These are phyloP conservation scores for Yarrowia bubula DNA, from an alignment of 805 yeast genomes.

Conservation along the genomic window DNA sequence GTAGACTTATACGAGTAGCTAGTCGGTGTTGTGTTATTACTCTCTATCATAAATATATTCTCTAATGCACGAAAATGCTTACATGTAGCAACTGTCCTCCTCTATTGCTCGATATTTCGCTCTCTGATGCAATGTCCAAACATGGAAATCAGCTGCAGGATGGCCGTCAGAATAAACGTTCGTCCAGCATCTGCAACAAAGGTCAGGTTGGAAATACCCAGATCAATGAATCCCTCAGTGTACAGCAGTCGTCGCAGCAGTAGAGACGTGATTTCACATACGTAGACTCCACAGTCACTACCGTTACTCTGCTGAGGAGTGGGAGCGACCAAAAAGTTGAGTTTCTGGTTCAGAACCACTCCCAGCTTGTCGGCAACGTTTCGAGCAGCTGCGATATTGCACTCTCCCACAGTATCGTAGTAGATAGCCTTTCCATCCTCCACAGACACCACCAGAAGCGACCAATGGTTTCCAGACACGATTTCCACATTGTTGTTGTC, in stretches of 20 bases:
- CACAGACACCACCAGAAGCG: conserved; percentile 53
- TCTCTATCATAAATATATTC: conserved; percentile 5
- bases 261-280: conserved; percentile 38
- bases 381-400: conserved; percentile 44
- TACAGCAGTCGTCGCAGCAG: conserved; percentile 33
- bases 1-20: too few relatives aligned
- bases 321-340: conserved; percentile 37
- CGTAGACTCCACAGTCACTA: conserved; percentile 51
- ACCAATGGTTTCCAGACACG: conserved; percentile 79
- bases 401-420: conserved; percentile 58
- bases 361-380: conserved; percentile 40
- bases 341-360: conserved; percentile 33
- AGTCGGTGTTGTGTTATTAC: too few relatives aligned
- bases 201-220: conserved; percentile 41
- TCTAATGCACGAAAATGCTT: neutral
- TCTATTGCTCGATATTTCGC: neutral
- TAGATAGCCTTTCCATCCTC: conserved; percentile 50
- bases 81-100: too few relatives aligned
- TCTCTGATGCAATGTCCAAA: conserved; percentile 5
- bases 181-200: conserved; percentile 44
- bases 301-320: conserved; percentile 51
- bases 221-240: conserved; percentile 31
- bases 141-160: conserved; percentile 27
- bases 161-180: conserved; percentile 33
- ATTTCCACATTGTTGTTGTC: conserved; percentile 61